phyloP scores from a whole-genome alignment of 805 yeast species.

The Candida orba region DNA sequence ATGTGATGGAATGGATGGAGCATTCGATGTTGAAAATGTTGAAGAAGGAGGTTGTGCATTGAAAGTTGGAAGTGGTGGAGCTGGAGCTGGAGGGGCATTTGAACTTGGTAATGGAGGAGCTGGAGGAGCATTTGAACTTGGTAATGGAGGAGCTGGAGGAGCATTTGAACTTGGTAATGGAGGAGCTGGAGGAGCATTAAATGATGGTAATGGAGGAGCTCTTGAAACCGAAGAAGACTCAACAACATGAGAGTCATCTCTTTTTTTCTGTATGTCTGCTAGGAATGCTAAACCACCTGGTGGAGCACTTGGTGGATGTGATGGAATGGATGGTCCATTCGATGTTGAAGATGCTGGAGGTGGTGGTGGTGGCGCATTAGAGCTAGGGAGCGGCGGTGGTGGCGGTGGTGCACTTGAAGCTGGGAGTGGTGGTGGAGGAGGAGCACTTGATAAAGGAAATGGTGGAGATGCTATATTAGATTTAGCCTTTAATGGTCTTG shows the following conservation, averaged over 20 bases:
- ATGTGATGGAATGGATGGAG: too few species aligned
- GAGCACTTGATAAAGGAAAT: constrained; percentile 12
- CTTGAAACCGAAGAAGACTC: constrained; percentile 24
- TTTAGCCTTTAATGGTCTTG: background rate
- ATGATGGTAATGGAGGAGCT: constrained; percentile 14
- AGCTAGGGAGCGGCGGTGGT: constrained; percentile 9
- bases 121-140: constrained; percentile 14
- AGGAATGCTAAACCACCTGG: constrained; percentile 41
- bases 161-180: constrained; percentile 1
- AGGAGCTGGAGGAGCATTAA: constrained; percentile 11
- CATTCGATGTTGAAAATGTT: too few species aligned
- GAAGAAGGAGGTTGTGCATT: constrained; percentile 14
- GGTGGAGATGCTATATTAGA: constrained; percentile 10
- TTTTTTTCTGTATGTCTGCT: constrained; percentile 48
- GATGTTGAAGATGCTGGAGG: background rate
- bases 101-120: background rate
- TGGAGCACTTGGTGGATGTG: background rate
- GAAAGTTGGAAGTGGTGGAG: constrained; percentile 8
- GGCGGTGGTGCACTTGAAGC: constrained; percentile 8
- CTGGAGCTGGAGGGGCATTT: constrained; percentile 7
- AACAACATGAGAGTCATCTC: constrained; percentile 44
- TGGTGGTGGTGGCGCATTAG: constrained; percentile 14
- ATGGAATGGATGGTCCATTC: constrained; percentile 15
- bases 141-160: constrained; percentile 14
- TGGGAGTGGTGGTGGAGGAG: constrained; percentile 21